These are phyloP conservation scores for Quercus tomentella DNA, from an alignment of 331 rosid genomes.

Conservation along the genomic window DNA sequence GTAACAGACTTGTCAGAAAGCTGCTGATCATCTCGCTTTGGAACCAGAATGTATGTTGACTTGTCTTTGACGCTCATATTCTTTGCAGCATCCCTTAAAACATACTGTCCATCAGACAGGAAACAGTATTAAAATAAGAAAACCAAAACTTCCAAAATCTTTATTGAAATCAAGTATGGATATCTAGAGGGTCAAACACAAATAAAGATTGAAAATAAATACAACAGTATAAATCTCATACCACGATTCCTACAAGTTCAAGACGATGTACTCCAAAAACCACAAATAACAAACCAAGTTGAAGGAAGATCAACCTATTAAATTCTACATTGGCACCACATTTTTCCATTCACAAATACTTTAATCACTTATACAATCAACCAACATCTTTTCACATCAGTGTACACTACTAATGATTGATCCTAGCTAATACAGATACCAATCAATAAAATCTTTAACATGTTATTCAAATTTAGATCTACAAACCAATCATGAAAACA, in stretches of 20 bases:
- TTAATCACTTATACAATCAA: neutral
- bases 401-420: neutral
- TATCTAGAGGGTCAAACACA: neutral
- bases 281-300: neutral
- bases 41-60: conserved; percentile 28
- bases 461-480: neutral
- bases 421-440: neutral
- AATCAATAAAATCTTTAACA: neutral
- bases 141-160: neutral
- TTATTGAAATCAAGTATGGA: neutral
- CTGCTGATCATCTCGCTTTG: conserved; percentile 39
- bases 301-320: neutral
- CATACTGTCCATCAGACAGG: conserved; percentile 43
- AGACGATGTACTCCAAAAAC: neutral
- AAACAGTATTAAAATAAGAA: neutral
- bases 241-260: neutral
- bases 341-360: neutral
- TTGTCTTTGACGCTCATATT: conserved; percentile 30
- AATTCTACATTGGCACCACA: neutral
- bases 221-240: neutral
- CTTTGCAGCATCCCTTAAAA: conserved; percentile 41
- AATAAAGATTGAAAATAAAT: neutral
- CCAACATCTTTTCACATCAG: neutral
- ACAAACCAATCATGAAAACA: neutral
- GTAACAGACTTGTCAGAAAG: conserved; percentile 37